Evolutionary conservation across 108 stramenopile genomes (phyloP), one percentile per base, ranked within the genome.

Genomic region (Aurantiochytrium sp.): DNA sequence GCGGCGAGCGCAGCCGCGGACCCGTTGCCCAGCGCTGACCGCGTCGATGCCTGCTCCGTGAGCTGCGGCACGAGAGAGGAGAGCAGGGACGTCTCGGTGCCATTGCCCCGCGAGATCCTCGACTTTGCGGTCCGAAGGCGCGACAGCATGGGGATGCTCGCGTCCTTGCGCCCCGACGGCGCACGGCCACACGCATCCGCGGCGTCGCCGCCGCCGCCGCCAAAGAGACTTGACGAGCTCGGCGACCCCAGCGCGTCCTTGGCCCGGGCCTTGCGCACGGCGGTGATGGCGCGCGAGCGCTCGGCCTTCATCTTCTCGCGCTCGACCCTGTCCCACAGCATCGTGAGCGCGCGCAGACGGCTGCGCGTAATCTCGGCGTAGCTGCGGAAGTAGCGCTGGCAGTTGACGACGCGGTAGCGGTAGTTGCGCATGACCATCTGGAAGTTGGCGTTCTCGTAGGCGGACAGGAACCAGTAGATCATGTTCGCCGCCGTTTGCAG

Each of bases 341-440:
- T 81, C 1, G 39, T 48, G 36, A 81, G 73, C 8, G 42, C 4
- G 6, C 45, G 21, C 15, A 48, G 12, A 8, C 73, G 73, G 17
- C 8, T 17, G 39, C 45, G 39, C n/a, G 73, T 81, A 21, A 15
- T 48, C n/a, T 81, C 36, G 6, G 12, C 45, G 30, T 81, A 81
- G 10, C 19, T 21, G 17, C 73, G 73, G 1, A 81, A 81, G 32
- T 81, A 81, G 6, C 73, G 73, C 73, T 81, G 73, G 45, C 73
- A 81, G 39, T 48, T 81, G 6, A 81, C 45, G 42, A 81, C 73
- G 21, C 45, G 39, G 24, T 81, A 81, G n/a, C 73, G 39, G 32
- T 81, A 81, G 30, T 81, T 81, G n/a, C 45, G 39, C 73, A 81
- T 81, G 3, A 81, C 73, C 45, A 48, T 81, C 45, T 81, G 73